Evolutionary conservation across 768 basidiomycete genomes (phyloP).

Genomic region (Amanita rubescens): DNA sequence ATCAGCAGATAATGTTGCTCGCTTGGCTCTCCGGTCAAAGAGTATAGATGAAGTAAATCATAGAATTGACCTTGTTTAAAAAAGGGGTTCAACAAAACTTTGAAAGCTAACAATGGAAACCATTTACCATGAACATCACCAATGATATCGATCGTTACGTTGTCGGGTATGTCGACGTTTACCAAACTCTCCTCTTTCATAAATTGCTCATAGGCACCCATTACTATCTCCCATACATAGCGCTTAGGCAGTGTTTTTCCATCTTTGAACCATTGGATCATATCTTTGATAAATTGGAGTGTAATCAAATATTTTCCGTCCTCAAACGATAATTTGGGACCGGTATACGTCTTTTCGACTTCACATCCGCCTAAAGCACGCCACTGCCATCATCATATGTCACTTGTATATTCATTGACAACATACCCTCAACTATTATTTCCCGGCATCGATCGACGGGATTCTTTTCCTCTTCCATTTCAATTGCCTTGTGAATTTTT

Average conservation of each 20-base stretch:
- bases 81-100: not conserved
- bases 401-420: not conserved
- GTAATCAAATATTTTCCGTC: constrained; percentile 71
- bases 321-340: constrained; percentile 60
- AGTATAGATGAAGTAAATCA: constrained; percentile 83
- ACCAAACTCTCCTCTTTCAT: constrained; percentile 77
- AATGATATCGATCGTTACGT: constrained; percentile 84
- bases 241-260: constrained; percentile 89
- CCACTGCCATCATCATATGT: not conserved
- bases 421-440: constrained; percentile 70
- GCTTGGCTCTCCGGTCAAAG: constrained; percentile 78
- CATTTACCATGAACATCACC: constrained; percentile 87
- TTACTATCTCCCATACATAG: constrained; percentile 92
- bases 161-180: constrained; percentile 65
- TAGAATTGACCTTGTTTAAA: constrained; percentile 82
- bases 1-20: constrained; percentile 82
- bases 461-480: constrained; percentile 82
- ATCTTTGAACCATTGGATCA: constrained; percentile 90
- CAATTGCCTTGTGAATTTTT: constrained; percentile 61
- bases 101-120: not conserved
- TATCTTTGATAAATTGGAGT: constrained; percentile 67
- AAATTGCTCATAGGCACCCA: constrained; percentile 76
- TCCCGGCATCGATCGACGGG: constrained; percentile 68
- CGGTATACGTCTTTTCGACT: constrained; percentile 63
- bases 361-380: constrained; percentile 60